Base-by-base conservation (phyloP, 306 rosid species). In the Trifolium fragiferum region DNA sequence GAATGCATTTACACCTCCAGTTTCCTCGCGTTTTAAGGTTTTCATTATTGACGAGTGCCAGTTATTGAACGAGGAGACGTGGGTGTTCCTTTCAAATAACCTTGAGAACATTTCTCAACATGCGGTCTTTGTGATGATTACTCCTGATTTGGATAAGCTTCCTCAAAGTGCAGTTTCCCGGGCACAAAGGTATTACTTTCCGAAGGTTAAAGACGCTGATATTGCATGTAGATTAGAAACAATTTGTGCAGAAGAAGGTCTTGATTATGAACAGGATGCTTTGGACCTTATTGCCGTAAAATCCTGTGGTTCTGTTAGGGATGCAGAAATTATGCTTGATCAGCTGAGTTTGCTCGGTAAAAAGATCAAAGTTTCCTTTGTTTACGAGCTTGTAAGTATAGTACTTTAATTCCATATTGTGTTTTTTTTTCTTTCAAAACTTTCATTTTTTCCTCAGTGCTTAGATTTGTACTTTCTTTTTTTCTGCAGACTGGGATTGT, bases 271-370 rank as follows among this genome's bases (percentile, higher is more conserved):
- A 59, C 90, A 78, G 78, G 89, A 47, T 69, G 92, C 92, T 65
- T 78, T 92, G 75, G 83, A 84, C 84, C 86, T 90, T 16, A 81
- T 92, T 70, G 92, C 96, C 61, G 67, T 87, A 41, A 90, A 87
- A 76, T 90, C 94, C 0, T 83, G 80, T 62, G 96, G 98, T 60
- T 92, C 98, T 32, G 83, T 92, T 50, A 88, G 98, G 85, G 98
- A 90, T 82, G 98, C 94, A 13, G 96, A 90, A 86, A 92, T 87
- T 88, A 87, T 90, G 94, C 92, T 92, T 74, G 96, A 92, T 83
- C 98, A 92, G 79, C 84, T 92, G 59, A 90, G 98, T 85, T 89
- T 92, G 81, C 91, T 92, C 21, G 89, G 90, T 19, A 90, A 74
- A 86, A 92, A 44, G 80, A 82, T 92, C 81, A 83, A 89, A n/a